Evolutionary conservation across 352 stramenopile species (phyloP).

Genomic region (Plasmopara muralis): DNA sequence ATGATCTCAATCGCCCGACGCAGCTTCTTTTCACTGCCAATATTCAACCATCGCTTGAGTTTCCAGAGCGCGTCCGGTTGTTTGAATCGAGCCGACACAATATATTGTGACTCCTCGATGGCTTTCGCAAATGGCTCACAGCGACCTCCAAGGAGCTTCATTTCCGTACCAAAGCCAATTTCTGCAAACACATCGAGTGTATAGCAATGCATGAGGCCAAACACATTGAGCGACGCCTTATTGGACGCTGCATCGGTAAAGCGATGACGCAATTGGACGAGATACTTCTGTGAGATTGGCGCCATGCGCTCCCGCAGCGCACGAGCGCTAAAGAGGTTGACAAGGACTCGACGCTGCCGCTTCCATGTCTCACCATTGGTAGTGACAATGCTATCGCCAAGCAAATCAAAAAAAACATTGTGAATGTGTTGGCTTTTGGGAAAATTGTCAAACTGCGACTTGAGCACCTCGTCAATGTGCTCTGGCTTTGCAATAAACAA

Average conservation of each 20-base stretch:
- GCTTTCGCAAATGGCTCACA: constrained; percentile 27
- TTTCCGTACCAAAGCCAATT: constrained; percentile 32
- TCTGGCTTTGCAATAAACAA: constrained; percentile 30
- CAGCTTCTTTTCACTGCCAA: constrained; percentile 23
- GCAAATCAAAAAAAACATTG: constrained; percentile 37
- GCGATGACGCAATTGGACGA: constrained; percentile 21
- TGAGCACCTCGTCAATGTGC: constrained; percentile 30
- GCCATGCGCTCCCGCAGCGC: constrained; percentile 31
- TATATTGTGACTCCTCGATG: constrained; percentile 29
- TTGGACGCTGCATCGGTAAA: constrained; percentile 19
- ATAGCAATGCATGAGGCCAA: constrained; percentile 28
- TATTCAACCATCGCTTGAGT: constrained; percentile 23
- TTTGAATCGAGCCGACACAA: constrained; percentile 33
- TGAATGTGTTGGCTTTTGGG: constrained; percentile 42
- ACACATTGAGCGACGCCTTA: constrained; percentile 21
- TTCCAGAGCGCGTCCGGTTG: constrained; percentile 43
- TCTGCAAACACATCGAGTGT: constrained; percentile 38
- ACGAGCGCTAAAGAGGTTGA: constrained; percentile 31
- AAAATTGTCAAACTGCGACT: constrained; percentile 53
- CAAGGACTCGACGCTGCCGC: constrained; percentile 32
- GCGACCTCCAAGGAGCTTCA: constrained; percentile 27
- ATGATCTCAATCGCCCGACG: constrained; percentile 22
- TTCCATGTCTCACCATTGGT: constrained; percentile 47
- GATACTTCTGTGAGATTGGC: constrained; percentile 26
- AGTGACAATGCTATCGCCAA: constrained; percentile 53